These are phyloP conservation scores for Halophytophthora batemanensis DNA, from an alignment of 352 stramenopile genomes.

Conservation along the genomic window DNA sequence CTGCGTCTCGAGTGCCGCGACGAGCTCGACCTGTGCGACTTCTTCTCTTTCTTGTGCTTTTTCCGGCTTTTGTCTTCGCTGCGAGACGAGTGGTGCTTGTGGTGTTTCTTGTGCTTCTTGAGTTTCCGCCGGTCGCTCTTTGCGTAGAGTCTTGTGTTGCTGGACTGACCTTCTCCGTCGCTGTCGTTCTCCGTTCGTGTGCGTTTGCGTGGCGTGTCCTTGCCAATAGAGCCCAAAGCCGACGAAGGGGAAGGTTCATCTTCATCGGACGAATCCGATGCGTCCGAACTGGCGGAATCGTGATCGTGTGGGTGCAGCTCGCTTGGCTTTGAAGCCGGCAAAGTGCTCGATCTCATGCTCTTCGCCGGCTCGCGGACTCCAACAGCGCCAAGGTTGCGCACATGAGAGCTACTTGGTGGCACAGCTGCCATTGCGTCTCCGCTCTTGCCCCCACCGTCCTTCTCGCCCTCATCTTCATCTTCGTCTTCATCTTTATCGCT, in stretches of 20 bases:
- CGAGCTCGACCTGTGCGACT: conserved; percentile 24
- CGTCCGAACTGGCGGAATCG: no score
- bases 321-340: no score
- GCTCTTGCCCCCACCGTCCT: neutral
- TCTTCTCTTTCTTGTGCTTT: conserved; percentile 30
- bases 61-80: conserved; percentile 18
- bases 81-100: conserved; percentile 27
- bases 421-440: neutral
- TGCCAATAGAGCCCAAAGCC: neutral
- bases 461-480: conserved; percentile 12
- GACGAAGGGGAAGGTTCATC: no score
- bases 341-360: no score
- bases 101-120: conserved; percentile 34
- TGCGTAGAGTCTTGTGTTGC: conserved; percentile 8
- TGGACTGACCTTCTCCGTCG: neutral
- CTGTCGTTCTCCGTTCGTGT: conserved; percentile 1
- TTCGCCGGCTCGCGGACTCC: no score
- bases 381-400: no score
- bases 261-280: no score
- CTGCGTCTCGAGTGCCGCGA: conserved; percentile 26
- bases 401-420: no score
- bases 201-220: conserved; percentile 12
- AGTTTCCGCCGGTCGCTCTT: conserved; percentile 19
- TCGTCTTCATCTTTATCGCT: conserved; percentile 30
- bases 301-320: no score